Base-by-base conservation (phyloP, 129 eudicot genomes). In the Flaveria brownii region DNA sequence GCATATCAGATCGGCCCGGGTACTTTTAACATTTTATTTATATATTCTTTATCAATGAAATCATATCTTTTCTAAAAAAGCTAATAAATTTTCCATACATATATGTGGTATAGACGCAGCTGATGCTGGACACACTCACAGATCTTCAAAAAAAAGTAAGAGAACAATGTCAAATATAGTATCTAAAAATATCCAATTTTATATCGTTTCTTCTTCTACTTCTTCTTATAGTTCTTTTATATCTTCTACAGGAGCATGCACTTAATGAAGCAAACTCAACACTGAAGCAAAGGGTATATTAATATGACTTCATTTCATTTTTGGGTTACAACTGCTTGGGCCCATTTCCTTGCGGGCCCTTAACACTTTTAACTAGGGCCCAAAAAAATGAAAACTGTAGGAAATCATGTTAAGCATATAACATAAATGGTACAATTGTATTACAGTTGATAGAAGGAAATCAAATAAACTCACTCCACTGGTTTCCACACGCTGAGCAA, bases 1-100 rank as follows among this genome's bases (percentile, higher is more conserved):
- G 68, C 97, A 87, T 78, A 91, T 94, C 77, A 81, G 98, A 85
- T 87, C 98, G 55, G 91, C 91, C 7, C 61, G 99, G 90, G 99
- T 94, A 94, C 20, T 54, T 28, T 16, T 47, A 28, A 18, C 16
- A 12, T 49, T 17, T 61, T 8, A 10, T 9, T 22, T 9, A 25
- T 49, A 18, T 64, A n/a, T 17, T 9, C 6, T 5, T 52, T 2
- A 14, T 15, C 57, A 14, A 22, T 60, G 23, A 47, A 18, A 33
- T 30, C 15, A 12, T 39, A 2, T 56, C 22, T 51, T 17, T 26
- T 17, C 9, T 18, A 9, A 0, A 39, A 65, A 36, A 1, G 15
- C 49, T 36, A 66, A 66, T 9, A 25, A 39, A n/a, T n/a, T 7
- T 51, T 15, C 26, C n/a, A 14, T 46, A 30, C 49, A 39, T 9